Evolutionary conservation across 345 rosid species (phyloP).

Genomic region (Bretschneidera sinensis): DNA sequence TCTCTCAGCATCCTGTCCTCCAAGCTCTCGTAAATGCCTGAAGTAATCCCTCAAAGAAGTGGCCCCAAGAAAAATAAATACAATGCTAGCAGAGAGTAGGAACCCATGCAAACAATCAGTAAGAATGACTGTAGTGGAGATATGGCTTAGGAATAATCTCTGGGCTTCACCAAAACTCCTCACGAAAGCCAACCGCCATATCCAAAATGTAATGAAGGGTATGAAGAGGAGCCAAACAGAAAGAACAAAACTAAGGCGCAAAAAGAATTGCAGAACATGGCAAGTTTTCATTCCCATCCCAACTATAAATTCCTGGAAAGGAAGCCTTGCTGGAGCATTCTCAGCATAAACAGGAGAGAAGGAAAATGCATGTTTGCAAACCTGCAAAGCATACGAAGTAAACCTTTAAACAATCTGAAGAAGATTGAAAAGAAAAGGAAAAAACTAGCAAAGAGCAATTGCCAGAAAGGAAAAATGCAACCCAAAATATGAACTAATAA

Average conservation of each 20-base stretch:
- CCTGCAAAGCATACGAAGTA: constrained; percentile 38
- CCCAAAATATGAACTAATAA: too few relatives aligned
- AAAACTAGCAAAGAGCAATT: neutral
- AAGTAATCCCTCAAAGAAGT: constrained; percentile 96
- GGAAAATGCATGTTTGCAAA: constrained; percentile 92
- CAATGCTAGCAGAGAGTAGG: constrained; percentile 94
- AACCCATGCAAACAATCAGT: constrained; percentile 99
- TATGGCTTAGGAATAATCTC: constrained; percentile 86
- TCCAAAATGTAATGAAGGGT: constrained; percentile 96
- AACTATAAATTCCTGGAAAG: constrained; percentile 94
- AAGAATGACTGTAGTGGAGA: constrained; percentile 75
- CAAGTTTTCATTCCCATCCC: constrained; percentile 98
- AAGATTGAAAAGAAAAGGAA: neutral
- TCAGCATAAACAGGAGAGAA: constrained; percentile 98
- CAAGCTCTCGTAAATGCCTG: constrained; percentile 89
- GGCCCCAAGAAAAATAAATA: constrained; percentile 93
- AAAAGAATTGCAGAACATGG: constrained; percentile 84
- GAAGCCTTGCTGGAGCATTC: constrained; percentile 95
- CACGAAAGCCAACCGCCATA: constrained; percentile 90
- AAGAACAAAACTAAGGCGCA: constrained; percentile 90
- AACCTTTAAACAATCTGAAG: too few relatives aligned
- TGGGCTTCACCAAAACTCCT: constrained; percentile 94
- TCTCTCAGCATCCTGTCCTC: constrained; percentile 92
- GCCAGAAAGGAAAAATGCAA: neutral
- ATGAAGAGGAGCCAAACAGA: constrained; percentile 94